Evolutionary conservation across 768 basidiomycete species (phyloP).

Genomic region (Mycena rebaudengoi): DNA sequence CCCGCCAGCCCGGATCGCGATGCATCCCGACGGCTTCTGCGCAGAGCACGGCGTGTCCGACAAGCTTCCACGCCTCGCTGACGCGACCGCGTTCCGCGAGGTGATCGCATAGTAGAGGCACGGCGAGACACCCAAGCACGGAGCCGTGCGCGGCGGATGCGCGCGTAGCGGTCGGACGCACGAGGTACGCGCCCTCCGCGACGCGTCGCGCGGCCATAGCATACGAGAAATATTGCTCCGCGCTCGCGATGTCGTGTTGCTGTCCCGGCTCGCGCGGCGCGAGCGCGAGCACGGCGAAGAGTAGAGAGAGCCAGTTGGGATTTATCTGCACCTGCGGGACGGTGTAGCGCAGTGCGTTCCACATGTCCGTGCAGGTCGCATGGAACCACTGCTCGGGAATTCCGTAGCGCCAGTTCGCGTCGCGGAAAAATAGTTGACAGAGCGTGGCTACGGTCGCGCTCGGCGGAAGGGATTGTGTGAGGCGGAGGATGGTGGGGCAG

Average conservation of each 20-base stretch:
- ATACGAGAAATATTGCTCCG: slow-evolving; percentile 48
- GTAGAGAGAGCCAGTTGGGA: slow-evolving; percentile 57
- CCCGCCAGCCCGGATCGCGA: slow-evolving; percentile 50
- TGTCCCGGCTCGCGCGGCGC: slow-evolving; percentile 36
- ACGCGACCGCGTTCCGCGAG: slow-evolving; percentile 55
- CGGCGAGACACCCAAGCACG: slow-evolving; percentile 55
- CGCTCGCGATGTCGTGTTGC: slow-evolving; percentile 18
- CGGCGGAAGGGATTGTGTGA: slow-evolving; percentile 45
- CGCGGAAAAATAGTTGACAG: slow-evolving; percentile 50
- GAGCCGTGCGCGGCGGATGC: slow-evolving; percentile 55
- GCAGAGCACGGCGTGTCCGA: slow-evolving; percentile 48
- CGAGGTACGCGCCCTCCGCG: slow-evolving; percentile 54
- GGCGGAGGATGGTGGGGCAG: slow-evolving; percentile 35
- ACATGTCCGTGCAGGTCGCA: slow-evolving; percentile 53
- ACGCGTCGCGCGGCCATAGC: slow-evolving; percentile 55
- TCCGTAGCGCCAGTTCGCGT: slow-evolving; percentile 60
- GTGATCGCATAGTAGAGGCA: slow-evolving; percentile 53
- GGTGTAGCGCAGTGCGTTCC: slow-evolving; percentile 48
- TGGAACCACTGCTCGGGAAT: slow-evolving; percentile 60
- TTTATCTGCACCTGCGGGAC: slow-evolving; percentile 50
- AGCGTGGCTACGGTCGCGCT: slow-evolving; percentile 43
- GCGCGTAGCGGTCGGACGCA: slow-evolving; percentile 42
- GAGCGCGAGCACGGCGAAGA: slow-evolving; percentile 58
- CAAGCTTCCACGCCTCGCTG: slow-evolving; percentile 59
- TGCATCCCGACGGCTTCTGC: slow-evolving; percentile 55